A percentile compares a stretch with the other conserved stretches of the same genome.
Evolutionary conservation across 495 filamentous ascomycete genomes (phyloP).

Genomic region (Collariella sp.): DNA sequence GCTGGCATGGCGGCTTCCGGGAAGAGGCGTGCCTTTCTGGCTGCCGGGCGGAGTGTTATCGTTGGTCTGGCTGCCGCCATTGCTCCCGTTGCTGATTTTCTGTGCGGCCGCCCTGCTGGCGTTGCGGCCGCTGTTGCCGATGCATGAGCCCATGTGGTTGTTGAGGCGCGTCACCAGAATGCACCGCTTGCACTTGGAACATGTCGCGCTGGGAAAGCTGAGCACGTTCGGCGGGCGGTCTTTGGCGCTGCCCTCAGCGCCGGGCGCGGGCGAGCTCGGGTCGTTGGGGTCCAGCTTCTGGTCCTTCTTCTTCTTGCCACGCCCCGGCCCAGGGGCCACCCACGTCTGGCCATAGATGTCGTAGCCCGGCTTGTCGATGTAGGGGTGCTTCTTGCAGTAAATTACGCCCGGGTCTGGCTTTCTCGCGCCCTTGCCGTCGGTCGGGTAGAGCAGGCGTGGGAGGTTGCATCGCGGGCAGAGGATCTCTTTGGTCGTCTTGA

Average conservation of each 20-base stretch:
- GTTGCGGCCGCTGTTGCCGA: constrained; percentile 64
- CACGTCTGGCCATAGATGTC: constrained; percentile 79
- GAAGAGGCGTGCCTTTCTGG: constrained; percentile 52
- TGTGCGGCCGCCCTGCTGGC: constrained; percentile 51
- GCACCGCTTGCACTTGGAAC: constrained; percentile 46
- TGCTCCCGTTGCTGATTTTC: constrained; percentile 46
- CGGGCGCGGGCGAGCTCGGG: constrained; percentile 39
- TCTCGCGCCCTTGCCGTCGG: constrained; percentile 50
- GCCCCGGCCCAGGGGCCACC: constrained; percentile 43
- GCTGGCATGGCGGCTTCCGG: constrained; percentile 37
- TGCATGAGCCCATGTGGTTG: constrained; percentile 73
- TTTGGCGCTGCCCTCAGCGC: constrained; percentile 40
- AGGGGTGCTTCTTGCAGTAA: constrained; percentile 72
- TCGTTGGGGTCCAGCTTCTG: constrained; percentile 45
- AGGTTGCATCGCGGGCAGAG: constrained; percentile 58
- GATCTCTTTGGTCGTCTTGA: constrained; percentile 64
- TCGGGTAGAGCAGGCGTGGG: constrained; percentile 55
- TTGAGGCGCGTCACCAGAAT: constrained; percentile 50
- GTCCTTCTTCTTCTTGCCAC: constrained; percentile 54
- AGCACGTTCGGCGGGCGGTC: constrained; percentile 44
- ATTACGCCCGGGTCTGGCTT: constrained; percentile 53
- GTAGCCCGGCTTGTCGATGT: constrained; percentile 61
- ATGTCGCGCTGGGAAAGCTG: constrained; percentile 54
- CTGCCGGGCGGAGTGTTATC: constrained; percentile 49
- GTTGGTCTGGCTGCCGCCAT: constrained; percentile 39